Evolutionary conservation across 306 rosid species (phyloP).

Genomic region (Aeschynomene evenia): DNA sequence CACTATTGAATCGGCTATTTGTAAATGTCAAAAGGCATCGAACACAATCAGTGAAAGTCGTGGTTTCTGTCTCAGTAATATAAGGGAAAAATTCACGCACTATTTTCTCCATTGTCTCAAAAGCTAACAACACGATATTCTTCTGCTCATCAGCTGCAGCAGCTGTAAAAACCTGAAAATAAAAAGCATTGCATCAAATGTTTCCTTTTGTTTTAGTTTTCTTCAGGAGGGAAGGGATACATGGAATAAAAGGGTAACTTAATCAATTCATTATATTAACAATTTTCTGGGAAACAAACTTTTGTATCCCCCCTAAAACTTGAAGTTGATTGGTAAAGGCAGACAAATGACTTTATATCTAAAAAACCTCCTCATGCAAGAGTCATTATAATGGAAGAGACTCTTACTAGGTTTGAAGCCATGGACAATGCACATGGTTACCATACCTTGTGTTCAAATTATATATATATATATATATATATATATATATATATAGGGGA

Average conservation of each 20-base stretch:
- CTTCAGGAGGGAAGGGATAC: not conserved
- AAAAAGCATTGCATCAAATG: slow-evolving; percentile 37
- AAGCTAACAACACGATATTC: slow-evolving; percentile 88
- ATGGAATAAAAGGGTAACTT: slow-evolving; percentile 11
- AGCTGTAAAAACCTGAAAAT: slow-evolving; percentile 85
- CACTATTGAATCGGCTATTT: slow-evolving; percentile 92
- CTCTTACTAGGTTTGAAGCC: not conserved
- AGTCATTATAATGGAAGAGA: too few species aligned
- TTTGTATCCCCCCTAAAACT: not conserved
- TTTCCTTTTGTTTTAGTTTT: slow-evolving; percentile 10
- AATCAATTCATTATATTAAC: slow-evolving; percentile 17
- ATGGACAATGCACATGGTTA: not conserved
- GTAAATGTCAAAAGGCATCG: slow-evolving; percentile 95
- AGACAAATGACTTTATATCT: not conserved
- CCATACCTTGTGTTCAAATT: not conserved
- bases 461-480: too few species aligned
- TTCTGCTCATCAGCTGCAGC: slow-evolving; percentile 97
- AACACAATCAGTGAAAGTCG: slow-evolving; percentile 94
- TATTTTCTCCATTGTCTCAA: slow-evolving; percentile 98
- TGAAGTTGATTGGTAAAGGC: not conserved
- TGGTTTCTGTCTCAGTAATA: slow-evolving; percentile 97
- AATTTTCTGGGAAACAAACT: slow-evolving; percentile 20
- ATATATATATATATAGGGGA: too few species aligned
- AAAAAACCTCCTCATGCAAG: not conserved
- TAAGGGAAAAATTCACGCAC: slow-evolving; percentile 96